phyloP scores from a whole-genome alignment of 257 asterid genomes.

The Nicotiana tabacum region DNA sequence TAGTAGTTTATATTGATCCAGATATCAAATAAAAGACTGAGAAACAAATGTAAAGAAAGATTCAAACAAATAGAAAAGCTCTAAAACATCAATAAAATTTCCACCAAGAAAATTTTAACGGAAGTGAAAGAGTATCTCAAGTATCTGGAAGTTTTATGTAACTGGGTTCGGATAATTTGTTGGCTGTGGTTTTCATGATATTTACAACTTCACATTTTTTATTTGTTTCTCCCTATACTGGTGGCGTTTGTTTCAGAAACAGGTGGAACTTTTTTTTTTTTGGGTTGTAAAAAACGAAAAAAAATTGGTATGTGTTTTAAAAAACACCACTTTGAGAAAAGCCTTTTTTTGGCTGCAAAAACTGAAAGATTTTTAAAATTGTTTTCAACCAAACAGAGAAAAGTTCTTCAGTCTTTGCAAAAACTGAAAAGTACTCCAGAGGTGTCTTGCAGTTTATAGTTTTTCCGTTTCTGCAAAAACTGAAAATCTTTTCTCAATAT shows the following conservation, averaged over 20 bases:
- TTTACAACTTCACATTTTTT: neutral
- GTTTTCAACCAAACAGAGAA: neutral
- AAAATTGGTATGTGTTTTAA: neutral
- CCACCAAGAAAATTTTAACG: too few species aligned
- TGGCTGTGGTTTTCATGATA: neutral
- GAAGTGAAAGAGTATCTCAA: neutral
- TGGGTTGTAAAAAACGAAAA: neutral
- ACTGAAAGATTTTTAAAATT: neutral
- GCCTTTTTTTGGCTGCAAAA: neutral
- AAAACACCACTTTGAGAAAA: neutral
- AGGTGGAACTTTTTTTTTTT: neutral
- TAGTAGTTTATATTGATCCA: too few species aligned
- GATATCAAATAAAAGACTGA: neutral
- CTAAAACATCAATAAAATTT: too few species aligned
- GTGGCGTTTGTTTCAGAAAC: neutral
- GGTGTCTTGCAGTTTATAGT: neutral
- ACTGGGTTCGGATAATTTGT: neutral
- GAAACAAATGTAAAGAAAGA: neutral
- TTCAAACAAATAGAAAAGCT: neutral
- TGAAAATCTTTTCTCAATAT: neutral
- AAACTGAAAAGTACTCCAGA: neutral
- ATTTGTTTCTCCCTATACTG: neutral
- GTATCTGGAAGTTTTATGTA: neutral
- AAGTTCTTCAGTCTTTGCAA: neutral
- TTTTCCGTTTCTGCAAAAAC: neutral